phyloP scores from a whole-genome alignment of 345 rosid genomes.

The Clarkia xantiana region DNA sequence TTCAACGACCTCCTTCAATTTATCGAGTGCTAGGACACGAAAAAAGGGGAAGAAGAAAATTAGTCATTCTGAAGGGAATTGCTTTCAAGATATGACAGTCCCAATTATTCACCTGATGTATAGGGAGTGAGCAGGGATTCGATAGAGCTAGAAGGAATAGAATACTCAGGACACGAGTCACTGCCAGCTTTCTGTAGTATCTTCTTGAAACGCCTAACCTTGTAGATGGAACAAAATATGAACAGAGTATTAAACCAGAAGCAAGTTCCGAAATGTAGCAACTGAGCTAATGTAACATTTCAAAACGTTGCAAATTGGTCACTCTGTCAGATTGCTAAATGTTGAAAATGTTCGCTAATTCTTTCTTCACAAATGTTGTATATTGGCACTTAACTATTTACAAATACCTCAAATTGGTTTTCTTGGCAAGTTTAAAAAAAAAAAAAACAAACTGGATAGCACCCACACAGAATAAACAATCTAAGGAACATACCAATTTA shows the following conservation, averaged over 20 bases:
- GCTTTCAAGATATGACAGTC: not conserved
- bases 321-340: no score
- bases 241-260: not conserved
- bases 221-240: constrained; percentile 13
- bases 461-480: no score
- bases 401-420: no score
- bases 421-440: no score
- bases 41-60: constrained; percentile 1
- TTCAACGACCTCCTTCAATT: constrained; percentile 52
- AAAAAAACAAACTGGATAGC: no score
- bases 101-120: constrained; percentile 41
- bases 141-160: constrained; percentile 32
- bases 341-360: no score
- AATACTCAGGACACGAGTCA: constrained; percentile 39
- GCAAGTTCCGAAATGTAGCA: not conserved
- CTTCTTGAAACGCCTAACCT: constrained; percentile 71
- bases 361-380: no score
- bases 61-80: not conserved
- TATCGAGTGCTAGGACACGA: constrained; percentile 48
- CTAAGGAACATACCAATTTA: no score
- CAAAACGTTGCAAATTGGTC: no score
- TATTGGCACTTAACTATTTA: no score
- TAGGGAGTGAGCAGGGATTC: constrained; percentile 36
- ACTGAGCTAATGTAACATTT: not conserved
- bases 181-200: constrained; percentile 56